These are phyloP conservation scores for Dysphania ambrosioides DNA, from an alignment of 148 eudicot species.

Conservation along the genomic window DNA sequence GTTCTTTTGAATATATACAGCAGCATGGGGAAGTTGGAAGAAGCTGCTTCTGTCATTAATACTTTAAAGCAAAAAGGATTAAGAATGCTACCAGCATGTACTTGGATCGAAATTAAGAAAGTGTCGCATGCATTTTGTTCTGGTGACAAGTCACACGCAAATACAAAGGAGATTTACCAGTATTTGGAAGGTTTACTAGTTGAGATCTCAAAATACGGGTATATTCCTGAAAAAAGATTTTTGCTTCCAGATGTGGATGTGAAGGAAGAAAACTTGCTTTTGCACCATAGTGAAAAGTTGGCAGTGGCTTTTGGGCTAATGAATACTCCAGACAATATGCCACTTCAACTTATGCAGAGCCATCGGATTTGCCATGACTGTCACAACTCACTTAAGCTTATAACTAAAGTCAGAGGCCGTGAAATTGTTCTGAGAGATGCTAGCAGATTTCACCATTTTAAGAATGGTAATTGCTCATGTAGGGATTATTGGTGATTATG, in stretches of 20 bases:
- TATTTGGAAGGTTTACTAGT: conserved; percentile 40
- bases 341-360: conserved; percentile 71
- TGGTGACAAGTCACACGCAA: conserved; percentile 48
- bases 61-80: conserved; percentile 61
- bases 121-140: conserved; percentile 45
- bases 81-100: conserved; percentile 59
- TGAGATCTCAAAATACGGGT: conserved; percentile 59
- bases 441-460: conserved; percentile 69
- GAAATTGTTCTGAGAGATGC: conserved; percentile 64
- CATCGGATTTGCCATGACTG: conserved; percentile 73
- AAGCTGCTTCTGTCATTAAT: conserved; percentile 64
- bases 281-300: conserved; percentile 72
- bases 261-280: conserved; percentile 44
- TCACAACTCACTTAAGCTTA: conserved; percentile 54
- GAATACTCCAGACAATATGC: conserved; percentile 39
- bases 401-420: conserved; percentile 45
- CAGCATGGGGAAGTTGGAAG: conserved; percentile 53
- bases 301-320: conserved; percentile 72
- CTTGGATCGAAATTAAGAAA: conserved; percentile 83
- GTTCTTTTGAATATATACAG: conserved; percentile 73
- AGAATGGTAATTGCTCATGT: conserved; percentile 68
- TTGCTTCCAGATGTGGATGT: conserved; percentile 86
- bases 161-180: conserved; percentile 50
- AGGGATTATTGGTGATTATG: conserved; percentile 76
- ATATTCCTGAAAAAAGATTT: conserved; percentile 41